Evolutionary conservation across 139 green algal genomes (phyloP).

Genomic region (Desmodesmus armatus): DNA sequence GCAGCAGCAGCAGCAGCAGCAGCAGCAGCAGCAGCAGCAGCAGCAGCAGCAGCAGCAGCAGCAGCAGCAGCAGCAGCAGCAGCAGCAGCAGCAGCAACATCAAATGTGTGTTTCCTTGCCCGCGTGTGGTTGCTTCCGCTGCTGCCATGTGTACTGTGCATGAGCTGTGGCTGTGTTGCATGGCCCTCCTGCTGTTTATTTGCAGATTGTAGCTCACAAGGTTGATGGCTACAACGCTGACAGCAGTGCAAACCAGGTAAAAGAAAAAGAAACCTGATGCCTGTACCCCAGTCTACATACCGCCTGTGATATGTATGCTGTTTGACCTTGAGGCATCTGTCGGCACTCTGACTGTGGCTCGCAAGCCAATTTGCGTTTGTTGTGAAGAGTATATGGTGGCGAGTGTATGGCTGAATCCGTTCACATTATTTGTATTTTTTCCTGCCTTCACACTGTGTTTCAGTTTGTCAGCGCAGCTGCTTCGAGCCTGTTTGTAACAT

Average conservation of each 20-base stretch:
- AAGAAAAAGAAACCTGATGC: background rate
- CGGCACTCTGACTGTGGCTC: background rate
- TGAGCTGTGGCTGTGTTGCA: background rate
- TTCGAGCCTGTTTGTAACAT: background rate
- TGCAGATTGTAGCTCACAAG: constrained; percentile 35
- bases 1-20: constrained; percentile 3
- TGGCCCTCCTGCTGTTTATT: background rate
- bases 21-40: constrained; percentile 33
- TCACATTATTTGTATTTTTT: no score
- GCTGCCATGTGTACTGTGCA: background rate
- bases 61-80: constrained; percentile 23
- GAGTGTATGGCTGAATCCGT: no score
- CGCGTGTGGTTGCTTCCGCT: background rate
- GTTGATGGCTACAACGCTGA: constrained; percentile 30
- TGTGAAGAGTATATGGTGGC: no score
- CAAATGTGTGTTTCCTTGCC: background rate
- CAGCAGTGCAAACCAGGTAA: background rate
- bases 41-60: background rate
- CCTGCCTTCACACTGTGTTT: background rate
- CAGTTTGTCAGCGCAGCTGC: constrained; percentile 1
- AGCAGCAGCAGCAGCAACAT: constrained; percentile 8
- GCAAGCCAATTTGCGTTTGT: no score
- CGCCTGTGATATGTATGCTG: background rate
- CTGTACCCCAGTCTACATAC: background rate
- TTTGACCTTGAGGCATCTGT: background rate